Conservation (phyloP, 768 basidiomycete species). For the Suillus plorans region DNA sequence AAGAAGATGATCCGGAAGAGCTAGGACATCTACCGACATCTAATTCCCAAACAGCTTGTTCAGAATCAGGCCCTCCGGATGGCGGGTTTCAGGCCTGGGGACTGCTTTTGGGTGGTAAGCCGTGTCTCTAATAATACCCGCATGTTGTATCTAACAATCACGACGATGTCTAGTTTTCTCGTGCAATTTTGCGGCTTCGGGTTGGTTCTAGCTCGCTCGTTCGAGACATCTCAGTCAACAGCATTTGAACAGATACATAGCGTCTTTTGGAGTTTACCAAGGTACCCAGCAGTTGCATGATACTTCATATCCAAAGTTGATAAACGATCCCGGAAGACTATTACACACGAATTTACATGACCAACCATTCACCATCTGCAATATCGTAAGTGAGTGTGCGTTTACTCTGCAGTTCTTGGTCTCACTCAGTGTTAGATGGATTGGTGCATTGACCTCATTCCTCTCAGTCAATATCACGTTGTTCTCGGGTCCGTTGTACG, state of each 20-base stretch:
- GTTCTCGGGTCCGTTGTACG: constrained; percentile 21
- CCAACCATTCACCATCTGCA: constrained; percentile 25
- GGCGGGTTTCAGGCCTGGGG: constrained; percentile 14
- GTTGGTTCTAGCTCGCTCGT: constrained; percentile 1
- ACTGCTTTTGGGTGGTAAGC: constrained; percentile 13
- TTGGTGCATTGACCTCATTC: constrained; percentile 33
- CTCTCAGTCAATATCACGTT: constrained; percentile 5
- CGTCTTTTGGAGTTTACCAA: constrained; percentile 35
- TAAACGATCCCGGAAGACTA: constrained; percentile 25
- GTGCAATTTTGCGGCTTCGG: constrained; percentile 29
- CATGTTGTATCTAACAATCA: background rate
- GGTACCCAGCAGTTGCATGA: constrained; percentile 8
- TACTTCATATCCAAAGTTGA: background rate
- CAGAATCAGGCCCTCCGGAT: constrained; percentile 4
- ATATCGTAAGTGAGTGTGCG: constrained; percentile 23
- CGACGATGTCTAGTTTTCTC: constrained; percentile 14
- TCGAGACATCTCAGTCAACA: background rate
- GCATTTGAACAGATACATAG: constrained; percentile 20
- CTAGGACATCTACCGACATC: background rate
- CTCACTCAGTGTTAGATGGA: constrained; percentile 25
- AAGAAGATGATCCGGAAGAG: background rate
- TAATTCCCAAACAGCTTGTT: background rate
- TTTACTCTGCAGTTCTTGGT: constrained; percentile 27
- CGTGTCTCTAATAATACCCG: background rate
- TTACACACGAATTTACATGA: constrained; percentile 30